phyloP scores from a whole-genome alignment of 2,329 filamentous ascomycete species.

The Akanthomyces muscarius region DNA sequence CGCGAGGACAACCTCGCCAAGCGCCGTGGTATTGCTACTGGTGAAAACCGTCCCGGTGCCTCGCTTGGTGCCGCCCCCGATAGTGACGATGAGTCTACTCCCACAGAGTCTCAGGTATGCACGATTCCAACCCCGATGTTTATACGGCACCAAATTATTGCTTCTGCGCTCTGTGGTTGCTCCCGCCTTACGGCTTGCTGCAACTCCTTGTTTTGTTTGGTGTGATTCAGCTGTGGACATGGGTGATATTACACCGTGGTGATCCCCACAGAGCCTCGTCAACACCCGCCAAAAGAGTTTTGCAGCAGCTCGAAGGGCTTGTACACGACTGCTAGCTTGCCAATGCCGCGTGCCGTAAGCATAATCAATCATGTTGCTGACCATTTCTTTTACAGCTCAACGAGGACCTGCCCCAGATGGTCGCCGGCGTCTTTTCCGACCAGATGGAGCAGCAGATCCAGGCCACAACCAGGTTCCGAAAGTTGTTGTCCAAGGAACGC shows the following conservation, averaged over 20 bases:
- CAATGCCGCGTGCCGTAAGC: neutral
- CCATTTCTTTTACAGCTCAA: slow-evolving; percentile 62
- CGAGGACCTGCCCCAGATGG: slow-evolving; percentile 98
- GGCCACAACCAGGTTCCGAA: slow-evolving; percentile 97
- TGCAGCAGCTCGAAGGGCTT: neutral
- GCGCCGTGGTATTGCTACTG: slow-evolving; percentile 85
- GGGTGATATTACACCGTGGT: slow-evolving; percentile 2
- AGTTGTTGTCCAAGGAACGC: slow-evolving; percentile 95
- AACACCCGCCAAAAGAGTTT: neutral
- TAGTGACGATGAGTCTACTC: slow-evolving; percentile 94
- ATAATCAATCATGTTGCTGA: neutral
- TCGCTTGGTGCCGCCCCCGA: slow-evolving; percentile 85
- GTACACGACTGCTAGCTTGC: neutral
- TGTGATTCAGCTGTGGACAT: slow-evolving; percentile 11
- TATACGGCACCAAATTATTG: slow-evolving; percentile 11
- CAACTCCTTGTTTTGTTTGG: slow-evolving; percentile 16
- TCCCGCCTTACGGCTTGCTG: slow-evolving; percentile 10
- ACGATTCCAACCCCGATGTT: slow-evolving; percentile 19
- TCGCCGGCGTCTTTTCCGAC: slow-evolving; percentile 94
- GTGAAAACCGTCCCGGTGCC: slow-evolving; percentile 74
- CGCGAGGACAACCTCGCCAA: slow-evolving; percentile 98
- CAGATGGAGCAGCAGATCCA: slow-evolving; percentile 97
- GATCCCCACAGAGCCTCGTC: slow-evolving; percentile 10
- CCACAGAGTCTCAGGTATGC: slow-evolving; percentile 89
- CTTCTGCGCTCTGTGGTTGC: neutral